Base-by-base conservation (phyloP, 345 rosid species). In the Brassica rapa region DNA sequence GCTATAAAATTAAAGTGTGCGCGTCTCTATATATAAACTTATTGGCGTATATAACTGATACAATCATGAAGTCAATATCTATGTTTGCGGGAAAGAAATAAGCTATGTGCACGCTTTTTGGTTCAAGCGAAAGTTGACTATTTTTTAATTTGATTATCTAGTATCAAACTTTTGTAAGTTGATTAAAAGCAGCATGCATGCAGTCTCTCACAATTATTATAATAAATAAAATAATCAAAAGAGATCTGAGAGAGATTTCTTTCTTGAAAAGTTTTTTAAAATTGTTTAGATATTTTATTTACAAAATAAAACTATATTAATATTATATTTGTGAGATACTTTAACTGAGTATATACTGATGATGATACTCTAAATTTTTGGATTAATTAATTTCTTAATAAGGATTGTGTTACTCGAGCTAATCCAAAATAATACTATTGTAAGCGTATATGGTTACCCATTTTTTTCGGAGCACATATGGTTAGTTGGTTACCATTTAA, bases 11-110 rank as follows among this genome's bases (percentile, higher is more conserved):
- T 6, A 66, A 33, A 53, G 1, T 66, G 57, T 67, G 32, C 60
- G 78, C 78, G 78, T 49, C 56, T 49, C 56, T n/a, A 4, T 49
- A 14, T 49, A 49, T 49, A 49, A 49, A 49, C 8, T 60, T 25
- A 61, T 43, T 8, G 30, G 43, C 19, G 51, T 25, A 73, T 63
- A 19, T 68, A 68, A 24, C 59, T 15, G 59, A 53, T n/a, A 49
- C 19, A n/a, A 29, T 64, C 64, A 4, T 66, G 16, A 9, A 24
- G 66, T 67, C 67, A 67, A 75, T 1, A 66, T 66, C 59, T 66
- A 49, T 46, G 30, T 59, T 75, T 21, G 3, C 33, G 14, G 23
- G 77, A 41, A 53, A 53, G 59, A 43, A 59, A 46, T 16, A 16
- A 46, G 46, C 61, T 68, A 49, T 49, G 56, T 49, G 56, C 56